Evolutionary conservation across 2,329 filamentous ascomycete species (phyloP).

Genomic region (Arthrobotrys pseudoclavata): DNA sequence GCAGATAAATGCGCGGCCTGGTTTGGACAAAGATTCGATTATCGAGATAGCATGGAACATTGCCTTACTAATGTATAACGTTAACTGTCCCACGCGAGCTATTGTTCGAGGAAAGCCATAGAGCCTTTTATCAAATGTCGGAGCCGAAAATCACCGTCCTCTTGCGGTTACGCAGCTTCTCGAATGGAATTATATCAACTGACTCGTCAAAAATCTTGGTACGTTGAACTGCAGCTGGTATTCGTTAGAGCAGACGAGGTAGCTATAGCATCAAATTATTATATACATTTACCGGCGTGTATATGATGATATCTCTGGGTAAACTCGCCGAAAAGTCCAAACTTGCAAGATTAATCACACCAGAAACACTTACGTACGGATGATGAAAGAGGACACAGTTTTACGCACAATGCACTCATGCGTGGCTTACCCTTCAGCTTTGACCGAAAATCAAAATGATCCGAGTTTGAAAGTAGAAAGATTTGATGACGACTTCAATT

Average conservation of each 20-base stretch:
- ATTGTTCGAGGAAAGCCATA: slow-evolving; percentile 16
- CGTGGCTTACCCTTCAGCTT: slow-evolving; percentile 30
- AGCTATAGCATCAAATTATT: not conserved
- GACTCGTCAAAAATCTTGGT: slow-evolving; percentile 2
- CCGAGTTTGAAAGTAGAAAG: slow-evolving; percentile 33
- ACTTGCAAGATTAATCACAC: slow-evolving; percentile 8
- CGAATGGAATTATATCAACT: slow-evolving; percentile 31
- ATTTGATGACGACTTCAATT: slow-evolving; percentile 53
- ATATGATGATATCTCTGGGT: slow-evolving; percentile 15
- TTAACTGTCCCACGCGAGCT: slow-evolving; percentile 10
- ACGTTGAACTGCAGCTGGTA: slow-evolving; percentile 7
- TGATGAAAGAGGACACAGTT: slow-evolving; percentile 47
- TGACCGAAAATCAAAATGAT: slow-evolving; percentile 5
- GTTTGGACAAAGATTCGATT: slow-evolving; percentile 5
- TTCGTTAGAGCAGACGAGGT: slow-evolving; percentile 22
- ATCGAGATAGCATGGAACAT: slow-evolving; percentile 38
- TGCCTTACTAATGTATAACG: not conserved
- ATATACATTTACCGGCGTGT: not conserved
- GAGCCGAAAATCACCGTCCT: slow-evolving; percentile 50
- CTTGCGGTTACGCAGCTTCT: slow-evolving; percentile 54
- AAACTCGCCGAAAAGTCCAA: slow-evolving; percentile 9
- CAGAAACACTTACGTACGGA: slow-evolving; percentile 34
- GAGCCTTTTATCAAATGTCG: slow-evolving; percentile 23
- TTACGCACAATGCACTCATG: slow-evolving; percentile 43
- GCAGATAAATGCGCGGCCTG: slow-evolving; percentile 43